These are phyloP conservation scores for Halenospora varia DNA, from an alignment of 495 filamentous ascomycete species.

Conservation along the genomic window DNA sequence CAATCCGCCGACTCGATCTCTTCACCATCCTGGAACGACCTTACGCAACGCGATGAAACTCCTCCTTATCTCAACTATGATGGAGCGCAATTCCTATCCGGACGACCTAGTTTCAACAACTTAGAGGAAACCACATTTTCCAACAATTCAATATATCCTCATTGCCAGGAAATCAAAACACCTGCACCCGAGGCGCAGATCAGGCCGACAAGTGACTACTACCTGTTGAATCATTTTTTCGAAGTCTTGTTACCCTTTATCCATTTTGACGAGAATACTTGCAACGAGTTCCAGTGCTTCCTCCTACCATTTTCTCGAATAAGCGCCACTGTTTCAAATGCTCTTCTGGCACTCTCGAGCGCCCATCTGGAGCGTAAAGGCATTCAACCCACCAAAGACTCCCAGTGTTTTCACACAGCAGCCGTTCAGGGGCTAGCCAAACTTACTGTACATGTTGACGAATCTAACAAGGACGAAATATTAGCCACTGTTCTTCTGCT, in stretches of 20 bases:
- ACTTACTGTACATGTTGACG: conserved; percentile 49
- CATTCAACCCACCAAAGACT: conserved; percentile 48
- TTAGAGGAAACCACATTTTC: too few species aligned
- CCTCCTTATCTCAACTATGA: too few species aligned
- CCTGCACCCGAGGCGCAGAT: too few species aligned
- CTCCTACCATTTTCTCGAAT: conserved; percentile 53
- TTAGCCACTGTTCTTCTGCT: conserved; percentile 58
- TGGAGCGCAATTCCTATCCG: too few species aligned
- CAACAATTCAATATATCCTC: too few species aligned
- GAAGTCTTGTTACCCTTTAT: conserved; percentile 59
- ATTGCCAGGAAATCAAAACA: too few species aligned
- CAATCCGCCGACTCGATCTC: too few species aligned
- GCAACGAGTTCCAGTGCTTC: conserved; percentile 59
- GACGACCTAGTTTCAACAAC: too few species aligned
- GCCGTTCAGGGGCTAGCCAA: conserved; percentile 54
- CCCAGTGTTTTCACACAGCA: conserved; percentile 52
- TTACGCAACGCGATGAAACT: too few species aligned
- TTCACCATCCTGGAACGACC: too few species aligned
- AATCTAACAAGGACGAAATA: conserved; percentile 49
- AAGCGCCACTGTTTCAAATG: conserved; percentile 50
- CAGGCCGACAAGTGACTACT: too few species aligned
- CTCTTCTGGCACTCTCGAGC: conserved; percentile 53
- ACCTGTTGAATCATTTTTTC: conserved; percentile 61
- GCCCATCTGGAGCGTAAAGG: conserved; percentile 57
- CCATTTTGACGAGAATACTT: conserved; percentile 57